These are phyloP conservation scores for Diutina rugosa DNA, from an alignment of 1,139 yeast species.

Conservation along the genomic window DNA sequence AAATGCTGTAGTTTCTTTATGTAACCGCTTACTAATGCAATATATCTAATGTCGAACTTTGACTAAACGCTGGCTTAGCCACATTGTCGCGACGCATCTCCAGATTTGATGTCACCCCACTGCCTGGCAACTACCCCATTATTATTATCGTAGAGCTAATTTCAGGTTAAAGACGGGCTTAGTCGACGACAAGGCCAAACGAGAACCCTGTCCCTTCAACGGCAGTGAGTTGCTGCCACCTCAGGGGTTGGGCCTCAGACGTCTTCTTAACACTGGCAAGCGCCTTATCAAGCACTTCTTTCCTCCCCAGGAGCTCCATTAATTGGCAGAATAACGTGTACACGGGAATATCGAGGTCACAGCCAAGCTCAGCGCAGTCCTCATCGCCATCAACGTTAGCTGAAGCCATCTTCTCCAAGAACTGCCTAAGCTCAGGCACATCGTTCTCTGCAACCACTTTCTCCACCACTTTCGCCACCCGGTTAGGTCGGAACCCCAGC, in stretches of 20 bases:
- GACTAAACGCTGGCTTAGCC: too few species aligned
- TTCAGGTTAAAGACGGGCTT: too few species aligned
- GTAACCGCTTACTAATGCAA: background rate
- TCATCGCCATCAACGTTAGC: constrained; percentile 15
- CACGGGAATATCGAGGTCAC: constrained; percentile 31
- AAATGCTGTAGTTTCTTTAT: background rate
- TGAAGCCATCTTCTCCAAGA: constrained; percentile 10
- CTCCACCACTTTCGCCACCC: constrained; percentile 28
- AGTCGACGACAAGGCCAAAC: background rate
- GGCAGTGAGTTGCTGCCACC: background rate
- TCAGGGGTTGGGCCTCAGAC: background rate
- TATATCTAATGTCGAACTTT: background rate
- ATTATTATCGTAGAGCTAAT: too few species aligned
- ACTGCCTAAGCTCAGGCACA: constrained; percentile 7
- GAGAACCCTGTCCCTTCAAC: background rate
- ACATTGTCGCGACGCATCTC: background rate
- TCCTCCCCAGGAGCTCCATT: constrained; percentile 19
- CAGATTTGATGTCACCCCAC: background rate
- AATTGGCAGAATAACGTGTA: constrained; percentile 44
- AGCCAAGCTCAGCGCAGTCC: constrained; percentile 29
- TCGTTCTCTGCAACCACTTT: constrained; percentile 9
- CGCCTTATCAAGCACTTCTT: constrained; percentile 16
- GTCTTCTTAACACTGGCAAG: too few species aligned
- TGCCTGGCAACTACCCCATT: background rate
- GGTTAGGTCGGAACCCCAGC: constrained; percentile 60